These are phyloP conservation scores for Leucoagaricus sp. DNA, from an alignment of 1,284 basidiomycete genomes.

Conservation along the genomic window DNA sequence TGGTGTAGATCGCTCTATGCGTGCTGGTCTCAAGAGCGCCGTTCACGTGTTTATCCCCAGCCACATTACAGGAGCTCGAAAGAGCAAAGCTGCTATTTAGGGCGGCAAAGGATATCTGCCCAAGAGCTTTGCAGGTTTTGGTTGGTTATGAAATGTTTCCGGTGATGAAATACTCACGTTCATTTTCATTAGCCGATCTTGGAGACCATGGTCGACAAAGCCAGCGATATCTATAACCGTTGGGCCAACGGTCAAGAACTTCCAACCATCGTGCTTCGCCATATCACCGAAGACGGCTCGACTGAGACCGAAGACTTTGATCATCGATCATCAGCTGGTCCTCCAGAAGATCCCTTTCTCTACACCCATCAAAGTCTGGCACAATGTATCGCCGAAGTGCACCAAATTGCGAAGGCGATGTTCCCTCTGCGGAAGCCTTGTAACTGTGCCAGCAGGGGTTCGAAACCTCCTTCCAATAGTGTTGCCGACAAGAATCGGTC, in stretches of 20 bases:
- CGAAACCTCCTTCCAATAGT: neutral
- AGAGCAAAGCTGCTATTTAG: conserved; percentile 43
- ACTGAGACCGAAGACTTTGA: conserved; percentile 10
- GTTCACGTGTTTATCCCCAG: conserved; percentile 46
- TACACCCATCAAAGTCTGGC: conserved; percentile 39
- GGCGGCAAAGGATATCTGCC: conserved; percentile 41
- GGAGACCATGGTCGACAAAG: conserved; percentile 47
- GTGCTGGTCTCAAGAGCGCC: conserved; percentile 46
- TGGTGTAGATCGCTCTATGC: conserved; percentile 42
- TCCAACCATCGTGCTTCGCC: conserved; percentile 40
- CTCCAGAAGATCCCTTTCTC: conserved; percentile 35
- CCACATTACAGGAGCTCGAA: conserved; percentile 46
- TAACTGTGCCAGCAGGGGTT: conserved; percentile 30
- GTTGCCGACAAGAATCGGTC: too few relatives aligned
- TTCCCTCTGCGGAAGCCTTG: conserved; percentile 45
- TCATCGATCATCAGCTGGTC: conserved; percentile 17
- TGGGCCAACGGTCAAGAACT: conserved; percentile 46
- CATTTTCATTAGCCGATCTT: conserved; percentile 38
- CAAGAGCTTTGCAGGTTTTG: conserved; percentile 42
- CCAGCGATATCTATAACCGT: conserved; percentile 44
- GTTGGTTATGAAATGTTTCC: conserved; percentile 29
- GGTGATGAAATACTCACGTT: neutral
- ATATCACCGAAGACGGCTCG: conserved; percentile 33
- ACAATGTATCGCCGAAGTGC: conserved; percentile 46
- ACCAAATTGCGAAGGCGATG: conserved; percentile 40